These are phyloP conservation scores for Xylaria hypoxylon DNA, from an alignment of 2,329 filamentous ascomycete species.

Conservation along the genomic window DNA sequence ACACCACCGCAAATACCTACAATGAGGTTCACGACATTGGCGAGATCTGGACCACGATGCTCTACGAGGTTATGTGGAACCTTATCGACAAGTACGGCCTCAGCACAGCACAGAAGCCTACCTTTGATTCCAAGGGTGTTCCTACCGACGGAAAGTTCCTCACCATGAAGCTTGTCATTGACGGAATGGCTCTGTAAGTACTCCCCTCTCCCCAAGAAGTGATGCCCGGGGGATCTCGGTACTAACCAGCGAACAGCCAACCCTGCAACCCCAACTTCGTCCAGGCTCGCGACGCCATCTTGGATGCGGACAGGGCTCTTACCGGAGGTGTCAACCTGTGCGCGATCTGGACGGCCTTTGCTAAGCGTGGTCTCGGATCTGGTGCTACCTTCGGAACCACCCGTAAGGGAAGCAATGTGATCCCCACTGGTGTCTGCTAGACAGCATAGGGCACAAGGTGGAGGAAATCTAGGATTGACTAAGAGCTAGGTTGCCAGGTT, in stretches of 20 bases:
- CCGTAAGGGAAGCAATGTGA: conserved; percentile 48
- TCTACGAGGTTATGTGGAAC: conserved; percentile 66
- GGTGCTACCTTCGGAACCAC: conserved; percentile 45
- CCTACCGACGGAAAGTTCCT: conserved; percentile 62
- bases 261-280: conserved; percentile 64
- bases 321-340: conserved; percentile 61
- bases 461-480: conserved; percentile 5
- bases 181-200: conserved; percentile 59
- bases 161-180: conserved; percentile 61
- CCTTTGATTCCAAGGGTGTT: conserved; percentile 55
- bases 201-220: neutral
- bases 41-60: conserved; percentile 62
- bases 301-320: conserved; percentile 61
- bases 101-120: conserved; percentile 55
- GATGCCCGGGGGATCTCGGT: neutral
- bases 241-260: conserved; percentile 49
- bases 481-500: neutral
- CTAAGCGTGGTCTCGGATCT: conserved; percentile 62
- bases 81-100: conserved; percentile 63
- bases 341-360: conserved; percentile 63
- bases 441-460: conserved; percentile 1
- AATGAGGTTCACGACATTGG: conserved; percentile 59
- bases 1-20: conserved; percentile 53
- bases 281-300: conserved; percentile 60
- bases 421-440: conserved; percentile 51